These are phyloP conservation scores for Capsicum baccatum DNA, from an alignment of 257 asterid genomes.

Conservation along the genomic window DNA sequence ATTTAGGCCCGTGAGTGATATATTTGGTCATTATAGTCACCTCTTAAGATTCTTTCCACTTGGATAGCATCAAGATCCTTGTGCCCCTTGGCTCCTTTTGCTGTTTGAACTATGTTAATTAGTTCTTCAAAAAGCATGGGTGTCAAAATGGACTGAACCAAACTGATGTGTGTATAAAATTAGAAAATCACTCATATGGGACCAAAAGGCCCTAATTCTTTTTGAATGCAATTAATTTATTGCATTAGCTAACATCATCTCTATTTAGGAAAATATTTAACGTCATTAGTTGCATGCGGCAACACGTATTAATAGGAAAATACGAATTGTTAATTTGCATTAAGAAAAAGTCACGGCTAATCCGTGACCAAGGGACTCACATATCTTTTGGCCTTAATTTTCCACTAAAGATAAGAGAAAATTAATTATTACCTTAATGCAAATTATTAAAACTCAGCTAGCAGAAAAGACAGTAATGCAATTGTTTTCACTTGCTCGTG, in stretches of 20 bases:
- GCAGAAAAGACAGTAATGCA: too few species aligned
- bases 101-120: background rate
- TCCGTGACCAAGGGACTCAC: background rate
- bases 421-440: background rate
- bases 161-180: too few species aligned
- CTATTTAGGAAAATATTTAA: background rate
- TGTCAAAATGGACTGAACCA: too few species aligned
- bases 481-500: too few species aligned
- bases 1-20: background rate
- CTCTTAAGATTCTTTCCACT: background rate
- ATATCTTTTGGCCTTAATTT: background rate
- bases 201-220: background rate
- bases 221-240: background rate
- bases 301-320: background rate
- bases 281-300: background rate
- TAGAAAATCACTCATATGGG: too few species aligned
- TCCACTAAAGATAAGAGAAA: background rate
- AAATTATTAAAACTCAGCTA: too few species aligned
- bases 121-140: background rate
- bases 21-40: background rate
- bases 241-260: background rate
- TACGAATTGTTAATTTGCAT: background rate
- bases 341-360: background rate
- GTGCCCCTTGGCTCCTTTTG: background rate
- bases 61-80: constrained; percentile 18